Evolutionary conservation across 345 rosid genomes (phyloP).

Genomic region (Litchi chinensis): DNA sequence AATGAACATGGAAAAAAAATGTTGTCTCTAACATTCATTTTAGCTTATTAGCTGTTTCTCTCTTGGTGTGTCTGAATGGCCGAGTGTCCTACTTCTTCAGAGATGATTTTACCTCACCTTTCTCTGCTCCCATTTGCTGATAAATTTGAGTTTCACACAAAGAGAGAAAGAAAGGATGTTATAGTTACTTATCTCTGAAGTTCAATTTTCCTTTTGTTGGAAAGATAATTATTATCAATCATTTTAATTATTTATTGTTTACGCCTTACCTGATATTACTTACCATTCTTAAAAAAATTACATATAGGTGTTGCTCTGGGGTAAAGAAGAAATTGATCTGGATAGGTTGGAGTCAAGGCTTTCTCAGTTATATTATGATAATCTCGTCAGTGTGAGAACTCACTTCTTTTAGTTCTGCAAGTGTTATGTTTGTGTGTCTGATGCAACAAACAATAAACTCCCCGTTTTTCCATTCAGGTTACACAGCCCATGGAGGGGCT

Average conservation of each 20-base stretch:
- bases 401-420: slow-evolving; percentile 3
- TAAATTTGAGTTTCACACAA: not conserved
- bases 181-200: not conserved
- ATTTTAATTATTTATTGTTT: not conserved
- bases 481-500: slow-evolving; percentile 73
- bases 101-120: not conserved
- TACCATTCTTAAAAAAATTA: slow-evolving; percentile 19
- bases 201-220: not conserved
- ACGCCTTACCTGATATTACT: slow-evolving; percentile 5
- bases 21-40: slow-evolving; percentile 1
- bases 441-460: slow-evolving; percentile 10
- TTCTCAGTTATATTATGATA: slow-evolving; percentile 65
- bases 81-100: too few relatives aligned
- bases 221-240: not conserved
- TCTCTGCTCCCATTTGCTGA: not conserved
- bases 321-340: slow-evolving; percentile 53
- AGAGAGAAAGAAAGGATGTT: not conserved
- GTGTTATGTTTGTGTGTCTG: slow-evolving; percentile 12
- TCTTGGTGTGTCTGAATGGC: not conserved
- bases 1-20: not conserved
- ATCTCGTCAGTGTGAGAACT: slow-evolving; percentile 61
- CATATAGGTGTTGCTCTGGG: slow-evolving; percentile 76
- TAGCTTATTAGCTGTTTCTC: not conserved
- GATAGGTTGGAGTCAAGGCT: slow-evolving; percentile 66
- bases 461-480: slow-evolving; percentile 47